These are phyloP conservation scores for Vitis cinerea DNA, from an alignment of 164 flowering plant species.

Conservation along the genomic window DNA sequence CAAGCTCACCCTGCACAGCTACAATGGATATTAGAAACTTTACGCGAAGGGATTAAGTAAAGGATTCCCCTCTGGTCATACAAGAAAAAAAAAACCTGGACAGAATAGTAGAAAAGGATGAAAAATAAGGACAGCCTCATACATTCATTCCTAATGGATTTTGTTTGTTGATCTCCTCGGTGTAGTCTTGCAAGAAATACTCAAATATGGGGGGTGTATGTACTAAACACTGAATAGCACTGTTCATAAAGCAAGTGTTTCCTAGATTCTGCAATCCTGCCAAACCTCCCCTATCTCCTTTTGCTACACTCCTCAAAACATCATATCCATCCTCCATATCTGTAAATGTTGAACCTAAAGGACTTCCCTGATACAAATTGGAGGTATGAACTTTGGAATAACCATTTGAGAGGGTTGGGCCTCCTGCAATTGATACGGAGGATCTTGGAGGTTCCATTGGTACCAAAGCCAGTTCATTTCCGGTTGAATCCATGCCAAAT, in stretches of 20 bases:
- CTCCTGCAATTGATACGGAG: conserved; percentile 71
- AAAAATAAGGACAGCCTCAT: conserved; percentile 24
- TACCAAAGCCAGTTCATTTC: conserved; percentile 78
- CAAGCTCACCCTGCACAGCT: conserved; percentile 90
- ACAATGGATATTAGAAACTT: conserved; percentile 24
- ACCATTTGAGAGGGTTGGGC: conserved; percentile 72
- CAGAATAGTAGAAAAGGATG: not conserved
- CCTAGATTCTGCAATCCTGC: conserved; percentile 96
- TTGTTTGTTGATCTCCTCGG: conserved; percentile 73
- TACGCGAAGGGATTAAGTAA: not conserved
- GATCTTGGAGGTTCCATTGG: conserved; percentile 78
- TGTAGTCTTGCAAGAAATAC: conserved; percentile 82
- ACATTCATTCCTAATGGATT: conserved; percentile 97
- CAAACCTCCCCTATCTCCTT: conserved; percentile 72
- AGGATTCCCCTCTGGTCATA: no score
- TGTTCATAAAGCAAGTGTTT: conserved; percentile 99
- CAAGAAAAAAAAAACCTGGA: not conserved
- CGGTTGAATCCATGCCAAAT: conserved; percentile 56
- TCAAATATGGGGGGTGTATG: conserved; percentile 86
- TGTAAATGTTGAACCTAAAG: conserved; percentile 30
- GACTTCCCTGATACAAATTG: conserved; percentile 36
- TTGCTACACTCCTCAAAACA: conserved; percentile 23
- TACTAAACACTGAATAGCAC: conserved; percentile 90
- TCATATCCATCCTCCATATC: conserved; percentile 50
- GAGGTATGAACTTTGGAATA: conserved; percentile 45